These are phyloP conservation scores for Candida khao-thaluensis DNA, from an alignment of 805 yeast species.

Conservation along the genomic window DNA sequence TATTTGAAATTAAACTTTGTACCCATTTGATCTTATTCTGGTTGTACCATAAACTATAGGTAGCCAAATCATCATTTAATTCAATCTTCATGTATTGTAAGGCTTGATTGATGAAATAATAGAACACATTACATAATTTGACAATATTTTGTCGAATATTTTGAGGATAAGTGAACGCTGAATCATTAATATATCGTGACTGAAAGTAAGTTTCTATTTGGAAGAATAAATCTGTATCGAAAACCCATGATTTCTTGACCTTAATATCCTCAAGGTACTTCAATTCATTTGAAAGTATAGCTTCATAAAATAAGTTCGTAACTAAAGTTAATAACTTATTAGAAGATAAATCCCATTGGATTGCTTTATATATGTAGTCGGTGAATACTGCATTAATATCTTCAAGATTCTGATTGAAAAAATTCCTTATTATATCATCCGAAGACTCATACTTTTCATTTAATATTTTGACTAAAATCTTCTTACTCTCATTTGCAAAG, in stretches of 20 bases:
- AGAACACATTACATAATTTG: slow-evolving; percentile 30
- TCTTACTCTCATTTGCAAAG: slow-evolving; percentile 3
- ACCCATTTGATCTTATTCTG: slow-evolving; percentile 53
- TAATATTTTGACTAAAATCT: slow-evolving; percentile 9
- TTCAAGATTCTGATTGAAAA: slow-evolving; percentile 24
- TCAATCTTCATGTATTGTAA: slow-evolving; percentile 31
- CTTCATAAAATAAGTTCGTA: slow-evolving; percentile 25
- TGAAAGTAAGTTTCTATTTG: slow-evolving; percentile 37
- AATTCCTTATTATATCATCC: slow-evolving; percentile 24
- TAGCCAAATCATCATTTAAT: slow-evolving; percentile 22
- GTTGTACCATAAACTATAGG: slow-evolving; percentile 34
- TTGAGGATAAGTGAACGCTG: slow-evolving; percentile 16
- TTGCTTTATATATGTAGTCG: slow-evolving; percentile 22
- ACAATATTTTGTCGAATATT: slow-evolving; percentile 22
- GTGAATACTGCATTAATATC: slow-evolving; percentile 30
- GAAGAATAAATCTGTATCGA: slow-evolving; percentile 38
- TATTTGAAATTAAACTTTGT: slow-evolving; percentile 48
- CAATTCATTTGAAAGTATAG: slow-evolving; percentile 40
- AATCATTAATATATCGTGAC: slow-evolving; percentile 10
- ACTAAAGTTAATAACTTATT: slow-evolving; percentile 22
- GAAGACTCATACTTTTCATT: background rate
- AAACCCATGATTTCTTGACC: slow-evolving; percentile 44
- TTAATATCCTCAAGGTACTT: slow-evolving; percentile 27
- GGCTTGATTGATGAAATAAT: slow-evolving; percentile 35
- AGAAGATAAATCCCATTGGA: slow-evolving; percentile 18